phyloP scores from a whole-genome alignment of 2,329 filamentous ascomycete genomes.

The Falciphora oryzae region DNA sequence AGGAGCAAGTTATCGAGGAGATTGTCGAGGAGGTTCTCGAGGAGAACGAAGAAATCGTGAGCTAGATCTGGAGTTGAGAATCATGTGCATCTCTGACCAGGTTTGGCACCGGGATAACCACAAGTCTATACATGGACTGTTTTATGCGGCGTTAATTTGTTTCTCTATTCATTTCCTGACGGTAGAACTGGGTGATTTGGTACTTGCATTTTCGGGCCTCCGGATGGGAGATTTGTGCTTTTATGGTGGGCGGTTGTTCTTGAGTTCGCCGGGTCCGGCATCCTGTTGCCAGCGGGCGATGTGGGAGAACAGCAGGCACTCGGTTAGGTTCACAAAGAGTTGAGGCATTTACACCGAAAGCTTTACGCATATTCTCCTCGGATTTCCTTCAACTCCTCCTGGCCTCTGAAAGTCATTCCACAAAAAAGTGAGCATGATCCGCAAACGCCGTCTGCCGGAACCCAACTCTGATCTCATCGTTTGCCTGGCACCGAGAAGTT shows the following conservation, averaged over 20 bases:
- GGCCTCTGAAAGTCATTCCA: background rate
- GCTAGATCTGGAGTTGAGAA: conserved; percentile 15
- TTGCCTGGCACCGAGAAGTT: too few species aligned
- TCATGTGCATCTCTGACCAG: background rate
- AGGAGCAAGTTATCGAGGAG: conserved; percentile 81
- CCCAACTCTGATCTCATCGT: too few species aligned
- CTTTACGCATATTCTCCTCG: background rate
- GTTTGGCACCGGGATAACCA: background rate
- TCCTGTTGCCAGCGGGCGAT: background rate
- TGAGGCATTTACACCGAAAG: background rate
- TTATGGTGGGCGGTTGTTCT: background rate
- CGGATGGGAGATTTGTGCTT: background rate
- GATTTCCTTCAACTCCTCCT: background rate
- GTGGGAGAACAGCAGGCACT: background rate
- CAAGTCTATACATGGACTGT: background rate
- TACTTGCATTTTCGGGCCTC: background rate
- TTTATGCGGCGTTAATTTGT: background rate
- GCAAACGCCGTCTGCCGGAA: too few species aligned
- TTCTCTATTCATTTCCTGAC: background rate
- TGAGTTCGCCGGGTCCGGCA: background rate
- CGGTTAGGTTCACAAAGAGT: background rate
- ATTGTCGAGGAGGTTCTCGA: conserved; percentile 77
- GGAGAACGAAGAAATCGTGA: conserved; percentile 75
- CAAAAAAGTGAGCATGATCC: background rate
- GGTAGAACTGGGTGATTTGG: background rate